A percentile compares a stretch with the other conserved stretches of the same genome.
Evolutionary conservation across 306 rosid genomes (phyloP).

Genomic region (Abrus pulchellus): DNA sequence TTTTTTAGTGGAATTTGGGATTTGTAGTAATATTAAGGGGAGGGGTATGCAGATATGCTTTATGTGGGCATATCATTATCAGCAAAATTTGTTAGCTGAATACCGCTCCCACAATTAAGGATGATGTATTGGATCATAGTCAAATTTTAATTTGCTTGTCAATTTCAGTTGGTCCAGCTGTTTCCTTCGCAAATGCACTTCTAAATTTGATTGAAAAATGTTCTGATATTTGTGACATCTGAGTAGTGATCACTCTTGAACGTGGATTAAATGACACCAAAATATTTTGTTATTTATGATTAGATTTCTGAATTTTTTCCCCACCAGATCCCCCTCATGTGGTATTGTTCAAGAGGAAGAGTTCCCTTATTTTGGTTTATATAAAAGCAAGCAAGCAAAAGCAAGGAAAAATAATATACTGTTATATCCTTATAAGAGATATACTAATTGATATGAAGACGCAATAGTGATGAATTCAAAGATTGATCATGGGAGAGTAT

Average conservation of each 20-base stretch:
- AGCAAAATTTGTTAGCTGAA: constrained; percentile 46
- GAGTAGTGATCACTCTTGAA: not conserved
- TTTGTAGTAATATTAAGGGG: constrained; percentile 33
- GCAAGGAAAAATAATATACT: no score
- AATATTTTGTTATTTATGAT: not conserved
- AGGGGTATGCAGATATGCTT: constrained; percentile 34
- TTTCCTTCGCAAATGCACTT: constrained; percentile 19
- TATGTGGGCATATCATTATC: constrained; percentile 24
- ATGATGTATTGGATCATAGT: constrained; percentile 38
- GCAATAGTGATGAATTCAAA: no score
- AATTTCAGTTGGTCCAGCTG: constrained; percentile 21
- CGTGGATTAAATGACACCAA: constrained; percentile 3
- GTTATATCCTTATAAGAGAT: no score
- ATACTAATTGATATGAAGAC: no score
- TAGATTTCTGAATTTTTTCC: not conserved
- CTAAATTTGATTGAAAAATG: constrained; percentile 9
- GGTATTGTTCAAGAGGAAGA: no score
- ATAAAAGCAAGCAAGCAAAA: no score
- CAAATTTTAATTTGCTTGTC: constrained; percentile 27
- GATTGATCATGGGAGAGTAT: no score
- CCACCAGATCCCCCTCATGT: not conserved
- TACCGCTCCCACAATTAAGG: constrained; percentile 39
- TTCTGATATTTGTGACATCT: constrained; percentile 6
- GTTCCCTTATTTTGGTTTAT: no score
- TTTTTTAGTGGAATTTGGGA: constrained; percentile 31